Evolutionary conservation across 2,329 filamentous ascomycete genomes (phyloP).

Genomic region (Stemphylium lycopersici): DNA sequence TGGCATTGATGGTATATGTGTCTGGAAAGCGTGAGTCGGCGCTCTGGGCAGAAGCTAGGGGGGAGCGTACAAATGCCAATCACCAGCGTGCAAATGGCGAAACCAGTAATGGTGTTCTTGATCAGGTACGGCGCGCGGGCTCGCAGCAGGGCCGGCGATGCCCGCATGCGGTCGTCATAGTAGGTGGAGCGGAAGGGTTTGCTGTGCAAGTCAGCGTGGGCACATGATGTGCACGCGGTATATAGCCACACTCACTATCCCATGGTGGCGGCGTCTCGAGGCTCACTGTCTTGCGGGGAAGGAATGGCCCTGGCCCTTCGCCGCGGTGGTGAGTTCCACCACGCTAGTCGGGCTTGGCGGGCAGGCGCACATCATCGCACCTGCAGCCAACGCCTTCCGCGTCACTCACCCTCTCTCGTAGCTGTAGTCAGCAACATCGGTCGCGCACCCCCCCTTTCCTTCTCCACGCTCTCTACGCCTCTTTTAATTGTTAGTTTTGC

Average conservation of each 20-base stretch:
- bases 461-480: slow-evolving; percentile 32
- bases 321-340: slow-evolving; percentile 30
- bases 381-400: slow-evolving; percentile 12
- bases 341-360: slow-evolving; percentile 21
- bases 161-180: slow-evolving; percentile 86
- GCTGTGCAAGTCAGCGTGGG: slow-evolving; percentile 28
- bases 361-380: slow-evolving; percentile 15
- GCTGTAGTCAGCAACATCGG: slow-evolving; percentile 28
- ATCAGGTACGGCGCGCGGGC: slow-evolving; percentile 90
- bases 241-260: slow-evolving; percentile 37
- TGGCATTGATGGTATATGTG: slow-evolving; percentile 75
- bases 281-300: slow-evolving; percentile 27
- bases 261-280: slow-evolving; percentile 38
- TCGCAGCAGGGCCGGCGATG: slow-evolving; percentile 86
- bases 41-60: not conserved
- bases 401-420: slow-evolving; percentile 17
- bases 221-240: not conserved
- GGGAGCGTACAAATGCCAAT: slow-evolving; percentile 75
- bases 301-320: slow-evolving; percentile 12
- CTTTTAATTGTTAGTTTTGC: slow-evolving; percentile 27
- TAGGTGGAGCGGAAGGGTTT: slow-evolving; percentile 73
- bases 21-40: slow-evolving; percentile 54
- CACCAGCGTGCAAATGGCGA: slow-evolving; percentile 76
- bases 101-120: slow-evolving; percentile 83
- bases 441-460: slow-evolving; percentile 23